Evolutionary conservation across 1,284 basidiomycete species (phyloP).

Genomic region (Fereydounia khargensis): DNA sequence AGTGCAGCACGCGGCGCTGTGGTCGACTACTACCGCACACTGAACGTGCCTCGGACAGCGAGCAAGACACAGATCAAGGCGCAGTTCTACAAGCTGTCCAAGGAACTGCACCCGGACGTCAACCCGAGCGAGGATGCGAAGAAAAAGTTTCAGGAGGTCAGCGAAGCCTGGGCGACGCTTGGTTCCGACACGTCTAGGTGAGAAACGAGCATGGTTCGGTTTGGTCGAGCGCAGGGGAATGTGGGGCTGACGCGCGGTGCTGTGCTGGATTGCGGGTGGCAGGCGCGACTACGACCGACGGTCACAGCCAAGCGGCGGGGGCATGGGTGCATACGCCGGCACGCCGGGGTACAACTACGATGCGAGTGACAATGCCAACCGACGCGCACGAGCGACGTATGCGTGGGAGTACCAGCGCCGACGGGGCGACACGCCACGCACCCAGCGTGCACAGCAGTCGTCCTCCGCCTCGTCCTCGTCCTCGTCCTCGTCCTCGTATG

Average conservation of each 20-base stretch:
- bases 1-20: not conserved
- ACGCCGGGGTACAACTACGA: slow-evolving; percentile 19
- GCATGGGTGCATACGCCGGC: too few species aligned
- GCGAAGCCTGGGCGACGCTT: slow-evolving; percentile 50
- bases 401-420: slow-evolving; percentile 53
- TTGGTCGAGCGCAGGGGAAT: too few species aligned
- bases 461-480: not conserved
- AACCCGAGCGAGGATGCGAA: slow-evolving; percentile 50
- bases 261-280: too few species aligned
- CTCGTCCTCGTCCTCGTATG: too few species aligned
- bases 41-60: slow-evolving; percentile 28
- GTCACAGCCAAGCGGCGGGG: too few species aligned
- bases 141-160: slow-evolving; percentile 49
- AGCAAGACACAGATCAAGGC: slow-evolving; percentile 53
- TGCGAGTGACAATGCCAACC: slow-evolving; percentile 25
- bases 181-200: slow-evolving; percentile 22
- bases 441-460: not conserved
- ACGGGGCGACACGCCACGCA: slow-evolving; percentile 3
- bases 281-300: slow-evolving; percentile 9
- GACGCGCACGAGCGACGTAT: slow-evolving; percentile 45
- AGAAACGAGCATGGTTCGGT: too few species aligned
- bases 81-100: slow-evolving; percentile 56
- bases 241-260: too few species aligned
- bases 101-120: slow-evolving; percentile 53
- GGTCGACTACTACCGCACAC: slow-evolving; percentile 27